Percentiles rank a stretch among this genome's conserved stretches.
Conservation (phyloP, 192 early-diverging fungal genomes). For the Piromyces finnis region DNA sequence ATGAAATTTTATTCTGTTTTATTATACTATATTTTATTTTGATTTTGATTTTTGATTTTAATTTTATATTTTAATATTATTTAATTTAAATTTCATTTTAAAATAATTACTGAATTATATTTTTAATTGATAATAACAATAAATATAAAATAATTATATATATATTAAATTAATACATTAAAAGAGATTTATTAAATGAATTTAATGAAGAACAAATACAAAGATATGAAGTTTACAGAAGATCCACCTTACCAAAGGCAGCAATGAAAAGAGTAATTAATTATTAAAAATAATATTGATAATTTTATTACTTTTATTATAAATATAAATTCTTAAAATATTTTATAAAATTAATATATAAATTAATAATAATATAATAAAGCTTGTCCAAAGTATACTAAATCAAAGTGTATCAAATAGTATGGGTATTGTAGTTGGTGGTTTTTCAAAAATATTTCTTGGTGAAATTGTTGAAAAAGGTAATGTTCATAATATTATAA, state of each 20-base stretch:
- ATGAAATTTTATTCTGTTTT: not conserved
- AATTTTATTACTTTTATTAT: too few species aligned
- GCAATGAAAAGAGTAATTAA: conserved; percentile 49
- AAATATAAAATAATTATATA: too few species aligned
- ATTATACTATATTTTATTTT: too few species aligned
- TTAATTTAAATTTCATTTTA: too few species aligned
- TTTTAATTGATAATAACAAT: too few species aligned
- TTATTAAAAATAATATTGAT: not conserved
- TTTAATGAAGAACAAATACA: conserved; percentile 54
- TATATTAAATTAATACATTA: too few species aligned
- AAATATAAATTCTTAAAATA: too few species aligned
- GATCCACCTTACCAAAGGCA: conserved; percentile 55
- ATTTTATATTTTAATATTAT: too few species aligned
- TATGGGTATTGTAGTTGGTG: conserved; percentile 64
- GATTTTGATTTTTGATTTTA: not conserved
- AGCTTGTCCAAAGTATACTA: conserved; percentile 43
- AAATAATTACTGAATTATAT: too few species aligned
- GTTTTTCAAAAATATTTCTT: conserved; percentile 80
- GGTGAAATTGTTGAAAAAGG: conserved; percentile 74
- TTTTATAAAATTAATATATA: too few species aligned
- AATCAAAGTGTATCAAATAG: conserved; percentile 53
- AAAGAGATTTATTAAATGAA: conserved; percentile 36
- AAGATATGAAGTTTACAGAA: conserved; percentile 65
- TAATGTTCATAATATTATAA: too few species aligned
- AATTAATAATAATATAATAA: conserved; percentile 1